phyloP scores from a whole-genome alignment of 1,284 basidiomycete genomes.

The Rhodotorula sp. region DNA sequence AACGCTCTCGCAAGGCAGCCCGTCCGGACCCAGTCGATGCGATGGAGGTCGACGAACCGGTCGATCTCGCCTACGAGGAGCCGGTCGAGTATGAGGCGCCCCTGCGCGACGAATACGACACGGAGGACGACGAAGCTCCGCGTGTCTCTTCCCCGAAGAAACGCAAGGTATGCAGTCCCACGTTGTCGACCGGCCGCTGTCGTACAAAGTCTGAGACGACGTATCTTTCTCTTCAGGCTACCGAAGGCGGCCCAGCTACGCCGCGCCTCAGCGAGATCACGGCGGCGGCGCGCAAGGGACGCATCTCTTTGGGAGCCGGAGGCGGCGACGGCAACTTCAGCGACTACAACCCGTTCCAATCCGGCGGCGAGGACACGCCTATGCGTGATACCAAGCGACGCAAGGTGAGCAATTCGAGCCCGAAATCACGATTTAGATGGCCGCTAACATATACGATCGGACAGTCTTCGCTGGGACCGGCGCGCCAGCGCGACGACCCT shows the following conservation, averaged over 20 bases:
- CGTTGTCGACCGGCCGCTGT: background rate
- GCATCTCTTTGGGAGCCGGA: background rate
- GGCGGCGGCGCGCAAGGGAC: background rate
- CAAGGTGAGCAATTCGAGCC: constrained; percentile 21
- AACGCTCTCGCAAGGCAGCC: constrained; percentile 1
- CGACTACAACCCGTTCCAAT: constrained; percentile 58
- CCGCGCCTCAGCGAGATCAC: constrained; percentile 1
- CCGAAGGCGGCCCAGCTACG: constrained; percentile 1
- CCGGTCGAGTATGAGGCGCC: constrained; percentile 18
- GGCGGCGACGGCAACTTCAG: constrained; percentile 47
- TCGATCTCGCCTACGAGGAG: constrained; percentile 7
- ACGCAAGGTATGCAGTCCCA: constrained; percentile 13
- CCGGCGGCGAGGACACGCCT: constrained; percentile 52
- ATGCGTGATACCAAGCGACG: constrained; percentile 45
- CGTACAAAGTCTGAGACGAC: background rate
- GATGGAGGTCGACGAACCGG: constrained; percentile 4
- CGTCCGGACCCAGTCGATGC: background rate
- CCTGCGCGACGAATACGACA: constrained; percentile 7
- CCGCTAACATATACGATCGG: background rate
- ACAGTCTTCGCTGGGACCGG: constrained; percentile 29
- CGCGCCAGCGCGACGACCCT: background rate
- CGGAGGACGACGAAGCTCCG: constrained; percentile 6
- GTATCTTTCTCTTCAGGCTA: background rate
- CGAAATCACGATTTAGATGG: too few species aligned
- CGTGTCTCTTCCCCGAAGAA: constrained; percentile 17